Evolutionary conservation across 2,329 filamentous ascomycete species (phyloP), one percentile per base, ranked within the genome.

Genomic region (Aulographum hederae): DNA sequence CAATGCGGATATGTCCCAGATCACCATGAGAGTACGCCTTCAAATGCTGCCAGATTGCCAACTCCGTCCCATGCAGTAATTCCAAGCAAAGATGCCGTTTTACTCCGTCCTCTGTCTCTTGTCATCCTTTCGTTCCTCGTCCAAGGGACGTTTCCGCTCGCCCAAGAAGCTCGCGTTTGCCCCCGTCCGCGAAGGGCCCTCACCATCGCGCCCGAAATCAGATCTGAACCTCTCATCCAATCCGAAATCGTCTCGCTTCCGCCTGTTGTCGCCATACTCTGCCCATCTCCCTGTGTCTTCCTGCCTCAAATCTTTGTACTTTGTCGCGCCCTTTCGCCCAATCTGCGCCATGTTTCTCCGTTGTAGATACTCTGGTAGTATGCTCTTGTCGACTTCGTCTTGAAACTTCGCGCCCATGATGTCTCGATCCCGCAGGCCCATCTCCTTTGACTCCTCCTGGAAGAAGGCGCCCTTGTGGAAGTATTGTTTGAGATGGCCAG

Each of bases 391-490:
- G 37, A 86, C 71, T 38, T 94, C 82, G 50, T 95, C 86, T 31
- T 68, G 73, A 43, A 89, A 91, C 31, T 69, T 63, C 2, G 76
- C 69, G 11, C 85, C 85, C 71, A 92, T 92, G 40, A 94, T 65
- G 47, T 94, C 80, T 29, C 89, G 66, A 47, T 75, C 68, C 39
- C 79, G 73, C 28, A 94, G 60, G 1, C 81, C 80, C 39, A 79
- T 72, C 12, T 71, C 72, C 42, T 74, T 71, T 32, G 74, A 66
- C 43, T 91, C 79, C 32, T 85, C 81, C 41, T 78, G 78, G 61
- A 81, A 95, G 60, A 95, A 98, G 12, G 89, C 89, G 30, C 89
- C 89, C 57, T 85, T 86, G 63, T 98, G 89, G 54, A 81, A 85
- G 58, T 95, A 98, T 50, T 85, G 84, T 48, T 94, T 85, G 78